Conservation (phyloP, 2,329 filamentous ascomycete species). For the Diaporthe sp. region DNA sequence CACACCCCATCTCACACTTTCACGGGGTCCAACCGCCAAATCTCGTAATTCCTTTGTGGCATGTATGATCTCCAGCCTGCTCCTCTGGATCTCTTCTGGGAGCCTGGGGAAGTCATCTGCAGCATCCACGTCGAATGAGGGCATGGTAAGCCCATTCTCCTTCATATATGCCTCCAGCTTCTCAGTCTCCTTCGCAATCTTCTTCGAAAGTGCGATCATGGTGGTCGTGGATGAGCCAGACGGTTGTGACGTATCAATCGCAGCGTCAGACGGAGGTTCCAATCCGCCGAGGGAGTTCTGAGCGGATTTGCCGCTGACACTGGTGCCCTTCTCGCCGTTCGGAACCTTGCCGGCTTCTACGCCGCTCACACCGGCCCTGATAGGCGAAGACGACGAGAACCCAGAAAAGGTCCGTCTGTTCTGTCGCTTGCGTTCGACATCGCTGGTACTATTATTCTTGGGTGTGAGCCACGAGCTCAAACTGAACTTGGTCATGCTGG, state of each 20-base stretch:
- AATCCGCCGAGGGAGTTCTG: conserved; percentile 9
- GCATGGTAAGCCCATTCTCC: conserved; percentile 54
- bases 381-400: conserved; percentile 42
- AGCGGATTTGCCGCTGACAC: neutral
- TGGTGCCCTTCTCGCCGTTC: neutral
- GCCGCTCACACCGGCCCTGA: conserved; percentile 41
- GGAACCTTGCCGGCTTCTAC: neutral
- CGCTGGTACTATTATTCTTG: conserved; percentile 38
- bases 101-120: conserved; percentile 61
- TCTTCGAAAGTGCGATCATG: conserved; percentile 60
- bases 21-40: conserved; percentile 63
- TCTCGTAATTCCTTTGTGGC: conserved; percentile 62
- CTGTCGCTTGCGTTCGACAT: conserved; percentile 49
- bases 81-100: conserved; percentile 58
- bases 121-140: conserved; percentile 59
- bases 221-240: conserved; percentile 47
- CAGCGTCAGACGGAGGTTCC: neutral
- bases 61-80: conserved; percentile 60
- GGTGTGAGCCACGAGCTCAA: conserved; percentile 51
- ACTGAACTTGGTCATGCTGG: conserved; percentile 51
- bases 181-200: conserved; percentile 61
- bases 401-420: conserved; percentile 50
- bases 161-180: conserved; percentile 63
- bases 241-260: conserved; percentile 30
- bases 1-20: conserved; percentile 64